phyloP scores from a whole-genome alignment of 441 rosid species.

The Populus tomentosa region DNA sequence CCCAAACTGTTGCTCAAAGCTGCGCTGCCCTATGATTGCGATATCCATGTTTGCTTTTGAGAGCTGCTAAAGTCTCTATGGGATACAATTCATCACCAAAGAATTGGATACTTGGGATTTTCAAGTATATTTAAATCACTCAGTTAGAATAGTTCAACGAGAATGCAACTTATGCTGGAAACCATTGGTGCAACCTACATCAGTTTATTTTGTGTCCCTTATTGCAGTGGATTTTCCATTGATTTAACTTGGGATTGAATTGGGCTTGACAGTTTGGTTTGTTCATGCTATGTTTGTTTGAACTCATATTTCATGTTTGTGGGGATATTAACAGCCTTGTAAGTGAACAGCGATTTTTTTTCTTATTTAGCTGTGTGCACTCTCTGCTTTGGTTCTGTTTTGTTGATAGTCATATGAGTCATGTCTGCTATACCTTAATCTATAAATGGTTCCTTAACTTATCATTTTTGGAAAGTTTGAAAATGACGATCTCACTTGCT shows the following conservation, averaged over 20 bases:
- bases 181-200: not conserved
- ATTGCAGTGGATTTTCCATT: not conserved
- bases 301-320: not conserved
- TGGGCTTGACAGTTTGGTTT: not conserved
- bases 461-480: slow-evolving; percentile 13
- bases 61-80: not conserved
- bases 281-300: not conserved
- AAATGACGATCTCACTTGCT: slow-evolving; percentile 30
- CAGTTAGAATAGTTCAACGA: not conserved
- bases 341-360: not conserved
- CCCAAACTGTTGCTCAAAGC: not conserved
- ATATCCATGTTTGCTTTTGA: not conserved
- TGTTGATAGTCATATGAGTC: not conserved
- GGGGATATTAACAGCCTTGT: not conserved
- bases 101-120: not conserved
- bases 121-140: not conserved
- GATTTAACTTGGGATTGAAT: not conserved
- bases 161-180: not conserved
- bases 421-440: not conserved
- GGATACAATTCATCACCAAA: not conserved
- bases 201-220: not conserved
- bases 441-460: not conserved
- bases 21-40: not conserved
- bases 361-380: not conserved
- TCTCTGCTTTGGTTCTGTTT: not conserved